phyloP scores from a whole-genome alignment of 2,329 filamentous ascomycete species.

The Penicillium verrucosum region DNA sequence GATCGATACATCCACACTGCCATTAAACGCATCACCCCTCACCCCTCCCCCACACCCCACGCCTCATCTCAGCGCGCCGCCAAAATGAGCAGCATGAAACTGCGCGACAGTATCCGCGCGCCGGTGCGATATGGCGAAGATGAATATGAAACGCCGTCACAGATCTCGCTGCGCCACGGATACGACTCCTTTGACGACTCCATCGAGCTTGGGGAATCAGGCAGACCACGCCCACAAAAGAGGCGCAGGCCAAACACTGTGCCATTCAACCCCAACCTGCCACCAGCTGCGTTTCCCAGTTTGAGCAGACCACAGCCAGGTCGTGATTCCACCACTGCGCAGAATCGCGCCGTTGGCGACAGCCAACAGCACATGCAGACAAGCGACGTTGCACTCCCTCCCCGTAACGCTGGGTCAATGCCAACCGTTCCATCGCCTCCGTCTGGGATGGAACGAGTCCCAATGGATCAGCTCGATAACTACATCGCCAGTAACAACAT shows the following conservation, averaged over 20 bases:
- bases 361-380: not conserved
- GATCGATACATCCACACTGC: not conserved
- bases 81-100: conserved; percentile 28
- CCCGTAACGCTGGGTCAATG: not conserved
- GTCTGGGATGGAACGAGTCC: not conserved
- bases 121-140: conserved; percentile 31
- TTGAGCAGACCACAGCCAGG: conserved; percentile 22
- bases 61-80: not conserved
- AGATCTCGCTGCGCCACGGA: not conserved
- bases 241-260: not conserved
- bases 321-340: not conserved
- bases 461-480: conserved; percentile 15
- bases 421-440: not conserved
- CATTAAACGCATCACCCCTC: not conserved
- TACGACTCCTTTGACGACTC: not conserved
- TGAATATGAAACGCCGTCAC: conserved; percentile 14
- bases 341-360: not conserved
- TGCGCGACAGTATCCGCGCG: conserved; percentile 31
- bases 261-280: conserved; percentile 38
- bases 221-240: not conserved
- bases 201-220: not conserved
- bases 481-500: conserved; percentile 29
- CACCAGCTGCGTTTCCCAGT: conserved; percentile 44
- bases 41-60: not conserved
- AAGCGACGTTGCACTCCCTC: not conserved